Base-by-base conservation (phyloP, 2,329 filamentous ascomycete genomes). In the Xylaria sp. region DNA sequence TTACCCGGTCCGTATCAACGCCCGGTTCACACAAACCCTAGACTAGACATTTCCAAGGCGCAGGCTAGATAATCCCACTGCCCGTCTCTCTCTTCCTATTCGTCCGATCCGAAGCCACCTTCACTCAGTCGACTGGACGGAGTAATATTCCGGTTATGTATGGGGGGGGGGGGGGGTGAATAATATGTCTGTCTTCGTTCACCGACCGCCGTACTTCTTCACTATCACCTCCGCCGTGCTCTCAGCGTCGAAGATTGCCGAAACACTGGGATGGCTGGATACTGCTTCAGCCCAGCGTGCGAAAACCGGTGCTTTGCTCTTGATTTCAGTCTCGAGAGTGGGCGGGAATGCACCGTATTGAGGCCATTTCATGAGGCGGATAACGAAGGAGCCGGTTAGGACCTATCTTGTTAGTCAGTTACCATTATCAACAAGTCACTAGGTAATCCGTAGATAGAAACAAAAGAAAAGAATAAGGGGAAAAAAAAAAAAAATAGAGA, bases 251-350 rank as follows among this genome's bases (percentile, higher is more conserved):
- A 78, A 90, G 60, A 87, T 84, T 52, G 75, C 79, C 0, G 78
- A 84, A 13, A 93, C 88, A 65, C 86, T 91, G 13, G 86, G 82
- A 59, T 90, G 81, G 60, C 77, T 76, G 4, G 80, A 72, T 2
- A 88, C 81, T 1, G 79, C 81, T 60, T 83, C 75, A 0, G 83
- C 83, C 89, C 89, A 92, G 64, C 81, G 83, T 69, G 79, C 80
- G 70, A 90, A 91, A 59, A 81, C 82, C 1, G 89, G 89, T n/a
- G 87, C 75, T 58, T 78, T 77, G 60, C 80, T 72, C 59, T 76
- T 75, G 58, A 87, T 74, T 18, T 74, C 77, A 53, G 74, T 70
- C 52, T 74, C 69, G 58, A 86, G 70, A 23, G 70, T 79, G 56
- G 69, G 53, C 0, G 83, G 85, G 58, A 84, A 71, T 13, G 90